Evolutionary conservation across 768 basidiomycete genomes (phyloP).

Genomic region (Trametes villosa): DNA sequence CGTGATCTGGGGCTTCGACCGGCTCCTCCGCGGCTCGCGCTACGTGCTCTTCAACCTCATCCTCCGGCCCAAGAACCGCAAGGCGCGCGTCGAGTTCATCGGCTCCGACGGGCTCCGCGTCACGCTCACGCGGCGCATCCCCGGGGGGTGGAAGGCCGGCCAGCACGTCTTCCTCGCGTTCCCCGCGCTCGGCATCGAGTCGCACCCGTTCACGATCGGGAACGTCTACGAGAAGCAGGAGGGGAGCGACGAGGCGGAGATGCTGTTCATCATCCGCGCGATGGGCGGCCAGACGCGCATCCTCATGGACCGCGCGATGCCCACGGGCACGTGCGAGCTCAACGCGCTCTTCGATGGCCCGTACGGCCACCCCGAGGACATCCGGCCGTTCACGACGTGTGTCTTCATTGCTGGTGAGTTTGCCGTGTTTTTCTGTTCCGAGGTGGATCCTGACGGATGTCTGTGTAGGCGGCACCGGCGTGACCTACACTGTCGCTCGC

Average conservation of each 20-base stretch:
- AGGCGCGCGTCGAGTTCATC: constrained; percentile 45
- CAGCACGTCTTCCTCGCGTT: constrained; percentile 54
- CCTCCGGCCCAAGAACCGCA: constrained; percentile 36
- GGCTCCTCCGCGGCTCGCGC: constrained; percentile 43
- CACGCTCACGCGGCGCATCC: constrained; percentile 43
- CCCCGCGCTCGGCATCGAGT: constrained; percentile 49
- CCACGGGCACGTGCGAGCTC: constrained; percentile 31
- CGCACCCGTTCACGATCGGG: constrained; percentile 56
- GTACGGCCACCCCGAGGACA: constrained; percentile 41
- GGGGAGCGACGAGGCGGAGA: constrained; percentile 37
- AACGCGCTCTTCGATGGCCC: constrained; percentile 45
- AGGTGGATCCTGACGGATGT: neutral
- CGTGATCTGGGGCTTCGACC: constrained; percentile 52
- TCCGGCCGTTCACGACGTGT: constrained; percentile 39
- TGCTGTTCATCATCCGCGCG: constrained; percentile 58
- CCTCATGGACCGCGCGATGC: constrained; percentile 23
- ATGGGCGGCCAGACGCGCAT: constrained; percentile 53
- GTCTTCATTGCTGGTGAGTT: constrained; percentile 43
- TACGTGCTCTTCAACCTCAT: constrained; percentile 45
- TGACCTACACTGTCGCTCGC: constrained; percentile 40
- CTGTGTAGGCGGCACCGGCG: constrained; percentile 36
- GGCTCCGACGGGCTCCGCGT: constrained; percentile 49
- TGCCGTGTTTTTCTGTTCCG: neutral
- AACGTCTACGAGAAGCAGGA: constrained; percentile 41
- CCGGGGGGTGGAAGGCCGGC: constrained; percentile 50